phyloP scores from a whole-genome alignment of 2,329 filamentous ascomycete species.

The Periconia digitata region DNA sequence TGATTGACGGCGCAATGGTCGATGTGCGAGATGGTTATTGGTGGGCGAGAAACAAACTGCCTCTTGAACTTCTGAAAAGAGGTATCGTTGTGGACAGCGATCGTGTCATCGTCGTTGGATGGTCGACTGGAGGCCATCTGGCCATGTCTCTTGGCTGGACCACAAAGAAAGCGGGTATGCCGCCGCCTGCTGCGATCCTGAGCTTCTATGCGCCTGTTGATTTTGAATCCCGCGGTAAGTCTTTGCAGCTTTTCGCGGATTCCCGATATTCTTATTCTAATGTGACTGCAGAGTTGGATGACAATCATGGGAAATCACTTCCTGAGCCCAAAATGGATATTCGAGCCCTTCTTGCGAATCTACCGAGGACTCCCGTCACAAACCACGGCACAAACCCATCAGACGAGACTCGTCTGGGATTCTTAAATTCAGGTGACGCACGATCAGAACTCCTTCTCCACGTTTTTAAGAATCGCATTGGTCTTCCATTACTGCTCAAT shows the following conservation, averaged over 20 bases:
- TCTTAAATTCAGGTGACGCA: too few species aligned
- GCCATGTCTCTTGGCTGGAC: conserved; percentile 51
- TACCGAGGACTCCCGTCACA: too few species aligned
- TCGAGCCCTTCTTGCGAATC: too few species aligned
- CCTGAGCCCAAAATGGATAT: too few species aligned
- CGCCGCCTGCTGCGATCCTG: conserved; percentile 47
- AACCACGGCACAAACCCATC: too few species aligned
- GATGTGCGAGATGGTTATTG: not conserved
- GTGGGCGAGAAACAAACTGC: not conserved
- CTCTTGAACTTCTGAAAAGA: not conserved
- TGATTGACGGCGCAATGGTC: not conserved
- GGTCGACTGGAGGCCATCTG: conserved; percentile 26
- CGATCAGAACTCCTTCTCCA: too few species aligned
- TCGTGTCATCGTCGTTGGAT: not conserved
- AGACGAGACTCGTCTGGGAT: too few species aligned
- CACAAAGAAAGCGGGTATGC: conserved; percentile 23
- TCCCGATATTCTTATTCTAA: too few species aligned
- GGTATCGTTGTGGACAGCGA: not conserved
- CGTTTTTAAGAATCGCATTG: too few species aligned
- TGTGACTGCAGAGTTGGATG: not conserved
- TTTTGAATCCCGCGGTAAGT: conserved; percentile 28
- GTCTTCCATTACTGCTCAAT: too few species aligned
- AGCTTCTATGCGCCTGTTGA: conserved; percentile 51
- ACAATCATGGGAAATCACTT: too few species aligned
- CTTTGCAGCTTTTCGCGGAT: not conserved